A percentile compares a stretch with the other conserved stretches of the same genome.
Conservation (phyloP, 2,329 filamentous ascomycete genomes). For the Tolypocladium sp. region DNA sequence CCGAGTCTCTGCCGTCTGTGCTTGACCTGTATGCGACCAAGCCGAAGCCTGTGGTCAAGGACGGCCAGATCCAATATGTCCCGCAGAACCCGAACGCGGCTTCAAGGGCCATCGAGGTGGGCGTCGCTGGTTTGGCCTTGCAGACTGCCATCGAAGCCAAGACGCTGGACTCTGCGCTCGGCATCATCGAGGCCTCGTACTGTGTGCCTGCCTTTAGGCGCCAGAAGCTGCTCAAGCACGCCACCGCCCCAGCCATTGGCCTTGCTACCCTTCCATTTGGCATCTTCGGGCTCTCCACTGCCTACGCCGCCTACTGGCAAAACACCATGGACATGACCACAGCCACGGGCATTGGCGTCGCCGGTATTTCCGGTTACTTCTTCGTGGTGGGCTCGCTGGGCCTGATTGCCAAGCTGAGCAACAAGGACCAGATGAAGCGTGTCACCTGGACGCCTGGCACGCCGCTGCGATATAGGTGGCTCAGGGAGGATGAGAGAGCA, state of each 20-base stretch:
- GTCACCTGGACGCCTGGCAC: constrained; percentile 85
- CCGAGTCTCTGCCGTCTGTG: constrained; percentile 69
- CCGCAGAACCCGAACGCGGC: constrained; percentile 58
- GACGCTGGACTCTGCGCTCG: constrained; percentile 69
- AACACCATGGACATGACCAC: constrained; percentile 68
- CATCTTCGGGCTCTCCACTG: constrained; percentile 59
- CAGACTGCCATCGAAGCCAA: constrained; percentile 70
- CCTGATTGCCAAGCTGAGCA: constrained; percentile 72
- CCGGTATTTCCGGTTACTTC: constrained; percentile 75
- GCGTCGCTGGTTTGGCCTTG: constrained; percentile 64
- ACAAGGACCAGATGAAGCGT: constrained; percentile 90
- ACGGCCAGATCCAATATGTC: constrained; percentile 49
- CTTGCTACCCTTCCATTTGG: constrained; percentile 54
- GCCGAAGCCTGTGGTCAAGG: constrained; percentile 54
- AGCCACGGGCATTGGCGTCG: constrained; percentile 71
- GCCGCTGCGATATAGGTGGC: constrained; percentile 71
- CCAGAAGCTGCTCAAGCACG: constrained; percentile 57
- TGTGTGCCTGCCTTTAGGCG: constrained; percentile 56
- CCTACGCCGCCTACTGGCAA: constrained; percentile 31
- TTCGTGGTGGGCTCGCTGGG: constrained; percentile 74
- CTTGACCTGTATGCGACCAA: constrained; percentile 81
- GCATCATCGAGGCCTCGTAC: constrained; percentile 63
- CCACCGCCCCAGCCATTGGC: constrained; percentile 48
- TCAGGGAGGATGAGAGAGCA: constrained; percentile 81
- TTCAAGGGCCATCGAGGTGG: constrained; percentile 62